Evolutionary conservation across 805 yeast species (phyloP).

Genomic region (Candida odintsovae): DNA sequence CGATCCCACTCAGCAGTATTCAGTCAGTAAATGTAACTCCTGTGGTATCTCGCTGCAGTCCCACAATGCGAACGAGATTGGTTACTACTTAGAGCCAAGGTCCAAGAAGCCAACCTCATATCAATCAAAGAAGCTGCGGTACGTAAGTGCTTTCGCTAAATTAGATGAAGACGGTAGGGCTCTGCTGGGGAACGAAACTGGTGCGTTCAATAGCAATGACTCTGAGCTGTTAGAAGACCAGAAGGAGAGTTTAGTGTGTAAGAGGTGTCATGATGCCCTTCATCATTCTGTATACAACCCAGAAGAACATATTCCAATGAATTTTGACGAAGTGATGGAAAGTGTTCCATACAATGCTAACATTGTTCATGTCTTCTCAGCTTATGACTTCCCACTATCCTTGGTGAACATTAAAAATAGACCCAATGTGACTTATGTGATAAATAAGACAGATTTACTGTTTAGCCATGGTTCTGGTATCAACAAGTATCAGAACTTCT

Average conservation of each 20-base stretch:
- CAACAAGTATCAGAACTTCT: slow-evolving; percentile 29
- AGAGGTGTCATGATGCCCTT: slow-evolving; percentile 50
- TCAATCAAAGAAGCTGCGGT: slow-evolving; percentile 13
- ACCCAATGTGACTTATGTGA: slow-evolving; percentile 24
- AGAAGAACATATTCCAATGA: slow-evolving; percentile 28
- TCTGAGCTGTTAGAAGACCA: background rate
- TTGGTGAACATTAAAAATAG: slow-evolving; percentile 17
- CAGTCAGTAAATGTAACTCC: slow-evolving; percentile 35
- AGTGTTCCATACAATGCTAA: slow-evolving; percentile 37
- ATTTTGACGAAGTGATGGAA: slow-evolving; percentile 27
- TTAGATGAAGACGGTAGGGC: slow-evolving; percentile 20
- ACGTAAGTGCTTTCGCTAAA: slow-evolving; percentile 15
- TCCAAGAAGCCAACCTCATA: slow-evolving; percentile 5
- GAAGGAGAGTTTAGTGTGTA: slow-evolving; percentile 31
- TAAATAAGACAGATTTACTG: slow-evolving; percentile 40
- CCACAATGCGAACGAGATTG: slow-evolving; percentile 30
- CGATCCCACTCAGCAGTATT: slow-evolving; percentile 7
- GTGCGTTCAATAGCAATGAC: background rate
- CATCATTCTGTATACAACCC: slow-evolving; percentile 35
- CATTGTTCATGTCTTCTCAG: slow-evolving; percentile 57
- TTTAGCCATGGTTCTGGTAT: slow-evolving; percentile 27
- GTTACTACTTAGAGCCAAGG: slow-evolving; percentile 36
- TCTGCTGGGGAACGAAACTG: slow-evolving; percentile 6
- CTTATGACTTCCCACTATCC: slow-evolving; percentile 65
- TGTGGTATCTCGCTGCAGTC: slow-evolving; percentile 55